Evolutionary conservation across 2,329 filamentous ascomycete genomes (phyloP).

Genomic region (Penicillium nordicum): DNA sequence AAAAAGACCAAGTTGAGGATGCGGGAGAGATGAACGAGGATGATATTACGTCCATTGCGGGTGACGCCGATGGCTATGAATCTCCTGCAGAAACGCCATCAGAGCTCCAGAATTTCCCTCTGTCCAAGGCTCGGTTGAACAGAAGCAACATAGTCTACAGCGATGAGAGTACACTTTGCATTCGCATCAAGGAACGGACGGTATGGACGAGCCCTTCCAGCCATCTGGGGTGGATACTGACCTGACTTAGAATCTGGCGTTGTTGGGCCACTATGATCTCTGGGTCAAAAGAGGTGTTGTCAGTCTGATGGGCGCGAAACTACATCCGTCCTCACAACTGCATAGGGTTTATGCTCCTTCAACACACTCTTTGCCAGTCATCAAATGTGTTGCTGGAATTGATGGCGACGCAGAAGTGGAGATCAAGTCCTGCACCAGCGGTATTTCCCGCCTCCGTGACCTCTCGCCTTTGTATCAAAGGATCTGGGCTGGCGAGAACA

Average conservation of each 20-base stretch:
- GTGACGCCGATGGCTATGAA: constrained; percentile 32
- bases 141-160: constrained; percentile 39
- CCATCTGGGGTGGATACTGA: constrained; percentile 15
- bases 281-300: constrained; percentile 55
- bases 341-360: constrained; percentile 55
- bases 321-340: constrained; percentile 44
- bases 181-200: constrained; percentile 41
- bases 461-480: constrained; percentile 53
- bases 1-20: constrained; percentile 19
- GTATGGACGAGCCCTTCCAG: constrained; percentile 22
- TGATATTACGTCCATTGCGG: constrained; percentile 23
- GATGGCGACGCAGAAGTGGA: constrained; percentile 47
- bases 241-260: constrained; percentile 36
- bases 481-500: constrained; percentile 49
- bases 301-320: constrained; percentile 57
- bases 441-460: constrained; percentile 44
- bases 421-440: constrained; percentile 46
- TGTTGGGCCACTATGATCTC: constrained; percentile 57
- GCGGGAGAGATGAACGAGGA: constrained; percentile 22
- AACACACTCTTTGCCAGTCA: constrained; percentile 55
- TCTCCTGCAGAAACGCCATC: constrained; percentile 30
- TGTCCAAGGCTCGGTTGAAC: constrained; percentile 38
- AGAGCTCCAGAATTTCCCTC: constrained; percentile 37
- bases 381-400: constrained; percentile 45
- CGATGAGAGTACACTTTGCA: constrained; percentile 37